Evolutionary conservation across 1,139 yeast genomes (phyloP).

Genomic region (Hyphopichia burtonii): DNA sequence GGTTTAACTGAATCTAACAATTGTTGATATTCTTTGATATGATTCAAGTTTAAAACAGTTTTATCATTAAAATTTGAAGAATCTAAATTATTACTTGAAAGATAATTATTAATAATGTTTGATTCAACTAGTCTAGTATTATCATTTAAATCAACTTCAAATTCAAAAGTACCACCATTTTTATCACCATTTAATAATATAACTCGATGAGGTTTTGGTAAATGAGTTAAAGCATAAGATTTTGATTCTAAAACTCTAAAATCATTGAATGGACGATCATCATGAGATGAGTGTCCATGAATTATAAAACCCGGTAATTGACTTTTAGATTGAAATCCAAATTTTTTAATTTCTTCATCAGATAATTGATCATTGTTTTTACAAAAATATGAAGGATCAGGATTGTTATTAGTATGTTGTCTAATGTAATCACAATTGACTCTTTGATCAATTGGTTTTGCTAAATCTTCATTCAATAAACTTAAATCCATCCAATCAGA

Average conservation of each 20-base stretch:
- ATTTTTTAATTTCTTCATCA: slow-evolving; percentile 18
- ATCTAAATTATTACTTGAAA: slow-evolving; percentile 11
- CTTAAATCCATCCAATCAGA: slow-evolving; percentile 30
- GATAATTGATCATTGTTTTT: slow-evolving; percentile 15
- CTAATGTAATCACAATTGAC: slow-evolving; percentile 21
- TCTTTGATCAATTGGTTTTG: slow-evolving; percentile 17
- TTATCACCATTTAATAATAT: slow-evolving; percentile 22
- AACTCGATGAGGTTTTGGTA: slow-evolving; percentile 31
- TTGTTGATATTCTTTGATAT: slow-evolving; percentile 16
- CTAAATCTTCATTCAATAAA: slow-evolving; percentile 16
- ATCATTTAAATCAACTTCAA: slow-evolving; percentile 21
- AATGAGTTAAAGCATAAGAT: slow-evolving; percentile 26
- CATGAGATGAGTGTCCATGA: slow-evolving; percentile 25
- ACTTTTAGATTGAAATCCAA: slow-evolving; percentile 19
- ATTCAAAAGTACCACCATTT: slow-evolving; percentile 31
- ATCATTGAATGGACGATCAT: slow-evolving; percentile 26
- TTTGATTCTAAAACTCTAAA: slow-evolving; percentile 28
- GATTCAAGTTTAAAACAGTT: slow-evolving; percentile 17
- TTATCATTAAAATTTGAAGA: slow-evolving; percentile 11
- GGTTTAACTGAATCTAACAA: slow-evolving; percentile 20
- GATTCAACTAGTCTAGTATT: slow-evolving; percentile 22
- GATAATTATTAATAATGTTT: slow-evolving; percentile 19
- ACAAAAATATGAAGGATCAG: slow-evolving; percentile 22
- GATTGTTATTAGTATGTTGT: slow-evolving; percentile 17
- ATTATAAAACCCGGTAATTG: slow-evolving; percentile 30